phyloP scores from a whole-genome alignment of 169 alveolate species.

The Cryptosporidium sp. region DNA sequence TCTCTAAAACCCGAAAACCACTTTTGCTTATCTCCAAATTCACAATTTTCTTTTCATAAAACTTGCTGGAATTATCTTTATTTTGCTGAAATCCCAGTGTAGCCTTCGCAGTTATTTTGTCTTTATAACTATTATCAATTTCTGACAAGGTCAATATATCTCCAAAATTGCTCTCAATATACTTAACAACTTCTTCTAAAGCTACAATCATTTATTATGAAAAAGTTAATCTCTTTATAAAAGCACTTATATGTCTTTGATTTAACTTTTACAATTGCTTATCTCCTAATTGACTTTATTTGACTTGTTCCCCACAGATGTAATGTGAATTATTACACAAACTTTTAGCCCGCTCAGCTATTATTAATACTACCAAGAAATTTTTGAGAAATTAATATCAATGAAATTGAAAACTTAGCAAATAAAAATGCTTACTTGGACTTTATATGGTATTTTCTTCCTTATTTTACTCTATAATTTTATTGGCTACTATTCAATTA shows the following conservation, averaged over 20 bases:
- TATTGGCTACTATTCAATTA: not conserved
- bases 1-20: not conserved
- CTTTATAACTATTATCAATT: conserved; percentile 20
- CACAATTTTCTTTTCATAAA: not conserved
- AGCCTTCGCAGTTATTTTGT: not conserved
- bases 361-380: too few relatives aligned
- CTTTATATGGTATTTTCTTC: not conserved
- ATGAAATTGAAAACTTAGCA: not conserved
- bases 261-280: not conserved
- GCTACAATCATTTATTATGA: not conserved
- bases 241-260: not conserved
- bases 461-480: not conserved
- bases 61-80: not conserved
- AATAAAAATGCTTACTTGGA: not conserved
- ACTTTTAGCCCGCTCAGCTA: not conserved
- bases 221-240: not conserved
- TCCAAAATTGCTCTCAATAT: conserved; percentile 1
- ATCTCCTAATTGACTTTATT: not conserved
- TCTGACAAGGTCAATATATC: conserved; percentile 16
- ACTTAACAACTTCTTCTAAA: conserved; percentile 10
- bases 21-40: conserved; percentile 10
- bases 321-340: not conserved
- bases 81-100: not conserved
- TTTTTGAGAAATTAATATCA: too few relatives aligned
- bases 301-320: not conserved